These are phyloP conservation scores for Coemansia sp. DNA, from an alignment of 192 early-diverging fungal species.

Conservation along the genomic window DNA sequence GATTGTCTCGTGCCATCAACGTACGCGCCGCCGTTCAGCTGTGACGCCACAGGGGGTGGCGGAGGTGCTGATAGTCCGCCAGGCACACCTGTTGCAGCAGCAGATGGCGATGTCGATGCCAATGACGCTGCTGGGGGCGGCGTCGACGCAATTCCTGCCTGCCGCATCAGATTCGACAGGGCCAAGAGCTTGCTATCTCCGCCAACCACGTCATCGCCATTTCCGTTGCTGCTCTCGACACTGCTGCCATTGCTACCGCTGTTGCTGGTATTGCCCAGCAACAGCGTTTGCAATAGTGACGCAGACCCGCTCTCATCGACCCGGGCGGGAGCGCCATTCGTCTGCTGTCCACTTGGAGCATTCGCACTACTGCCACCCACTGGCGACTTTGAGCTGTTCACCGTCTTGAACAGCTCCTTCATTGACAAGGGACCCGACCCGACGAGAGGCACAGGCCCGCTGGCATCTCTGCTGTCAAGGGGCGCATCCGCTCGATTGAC, in stretches of 20 bases:
- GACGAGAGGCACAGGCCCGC: neutral
- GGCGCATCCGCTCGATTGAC: slow-evolving; percentile 23
- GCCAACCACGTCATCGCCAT: neutral
- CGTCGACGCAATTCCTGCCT: slow-evolving; percentile 34
- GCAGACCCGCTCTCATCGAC: slow-evolving; percentile 27
- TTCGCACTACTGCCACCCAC: slow-evolving; percentile 5
- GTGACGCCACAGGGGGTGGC: neutral
- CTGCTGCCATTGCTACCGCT: slow-evolving; percentile 7
- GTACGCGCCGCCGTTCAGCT: slow-evolving; percentile 6
- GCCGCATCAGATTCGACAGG: slow-evolving; percentile 53
- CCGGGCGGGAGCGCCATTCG: neutral
- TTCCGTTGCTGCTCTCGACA: neutral
- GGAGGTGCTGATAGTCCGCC: neutral
- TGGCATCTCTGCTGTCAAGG: slow-evolving; percentile 1
- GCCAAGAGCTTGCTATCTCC: slow-evolving; percentile 38
- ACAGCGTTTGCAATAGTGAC: slow-evolving; percentile 56
- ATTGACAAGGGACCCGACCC: slow-evolving; percentile 36
- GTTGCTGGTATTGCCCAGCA: slow-evolving; percentile 24
- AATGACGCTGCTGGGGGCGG: slow-evolving; percentile 14
- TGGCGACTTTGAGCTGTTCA: slow-evolving; percentile 30
- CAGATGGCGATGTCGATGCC: neutral
- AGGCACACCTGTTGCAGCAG: neutral
- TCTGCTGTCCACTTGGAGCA: neutral
- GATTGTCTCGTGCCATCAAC: slow-evolving; percentile 3
- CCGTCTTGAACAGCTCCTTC: slow-evolving; percentile 42